Base-by-base conservation (phyloP, 2,329 filamentous ascomycete species). In the Phoma sp. region DNA sequence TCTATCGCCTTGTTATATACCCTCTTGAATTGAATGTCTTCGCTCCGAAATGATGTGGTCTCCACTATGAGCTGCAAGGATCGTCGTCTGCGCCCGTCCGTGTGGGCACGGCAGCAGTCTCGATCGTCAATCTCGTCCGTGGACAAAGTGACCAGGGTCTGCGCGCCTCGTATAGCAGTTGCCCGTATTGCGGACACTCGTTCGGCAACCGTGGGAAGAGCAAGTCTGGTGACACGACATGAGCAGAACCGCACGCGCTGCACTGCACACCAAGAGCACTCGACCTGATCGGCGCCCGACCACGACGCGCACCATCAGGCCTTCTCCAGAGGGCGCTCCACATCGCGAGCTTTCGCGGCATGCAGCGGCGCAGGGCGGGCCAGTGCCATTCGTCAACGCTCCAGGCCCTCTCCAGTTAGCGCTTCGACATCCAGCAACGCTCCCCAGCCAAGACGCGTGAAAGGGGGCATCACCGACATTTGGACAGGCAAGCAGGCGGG, bases 381-480 rank as follows among this genome's bases (percentile, higher is more conserved):
- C 52, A 49, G 52, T 42, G 46, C 39, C 29, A 55, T 55, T 55
- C 46, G 52, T 47, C 47, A 36, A 42, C 15, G 34, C 46, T 50
- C 40, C 52, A 55, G 40, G 52, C 52, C 52, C 37, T 42, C 52
- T 47, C 30, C 40, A 60, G 61, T 57, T 67, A 68, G 64, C 65
- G 63, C 64, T 60, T 42, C 17, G 45, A 42, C 42, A 25, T 42
- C 58, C 57, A 62, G 48, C 47, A 39, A 47, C 60, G 57, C 53
- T 56, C 58, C 47, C 48, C 57, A 45, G 64, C 60, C 64, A 64
- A 65, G 61, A 45, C 50, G 42, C 42, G 56, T 56, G 59, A 66
- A 67, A 68, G 65, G 68, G 66, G 65, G 53, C 62, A 57, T 56
- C 42, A 47, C 52, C 46, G 52, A 56, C 52, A 55, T 55, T 55